Evolutionary conservation across 139 green algal genomes (phyloP).

Genomic region (Chlamydomonas eustigma): DNA sequence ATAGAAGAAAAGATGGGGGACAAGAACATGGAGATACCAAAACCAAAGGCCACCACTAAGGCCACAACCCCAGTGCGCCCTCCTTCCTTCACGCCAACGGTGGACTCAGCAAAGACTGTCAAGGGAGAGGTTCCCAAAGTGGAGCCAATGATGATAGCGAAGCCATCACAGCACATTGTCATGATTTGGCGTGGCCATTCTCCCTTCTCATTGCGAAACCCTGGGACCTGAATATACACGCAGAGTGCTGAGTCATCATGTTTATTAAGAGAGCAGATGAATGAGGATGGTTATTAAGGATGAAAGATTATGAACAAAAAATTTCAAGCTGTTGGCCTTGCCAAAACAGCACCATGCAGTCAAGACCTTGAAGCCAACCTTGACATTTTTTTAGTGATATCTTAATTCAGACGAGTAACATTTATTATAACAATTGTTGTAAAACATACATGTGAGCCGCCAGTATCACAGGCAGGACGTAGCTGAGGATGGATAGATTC

Average conservation of each 20-base stretch:
- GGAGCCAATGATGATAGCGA: conserved; percentile 57
- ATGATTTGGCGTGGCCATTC: conserved; percentile 52
- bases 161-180: conserved; percentile 63
- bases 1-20: conserved; percentile 80
- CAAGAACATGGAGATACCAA: conserved; percentile 81
- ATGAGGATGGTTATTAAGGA: no score
- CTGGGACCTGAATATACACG: conserved; percentile 25
- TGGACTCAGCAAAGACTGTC: conserved; percentile 62
- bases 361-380: no score
- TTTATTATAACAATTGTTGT: no score
- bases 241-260: not conserved
- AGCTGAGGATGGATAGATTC: not conserved
- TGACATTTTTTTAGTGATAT: no score
- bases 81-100: conserved; percentile 45
- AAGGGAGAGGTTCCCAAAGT: conserved; percentile 71
- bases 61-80: conserved; percentile 42
- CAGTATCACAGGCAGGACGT: not conserved
- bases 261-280: not conserved
- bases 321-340: no score
- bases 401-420: no score
- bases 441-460: no score
- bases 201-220: conserved; percentile 57
- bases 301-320: no score
- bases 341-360: no score
- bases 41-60: conserved; percentile 30